Evolutionary conservation across 139 green algal species (phyloP), one percentile per base, ranked within the genome.

Genomic region (Pseudopediastrum boryanum): DNA sequence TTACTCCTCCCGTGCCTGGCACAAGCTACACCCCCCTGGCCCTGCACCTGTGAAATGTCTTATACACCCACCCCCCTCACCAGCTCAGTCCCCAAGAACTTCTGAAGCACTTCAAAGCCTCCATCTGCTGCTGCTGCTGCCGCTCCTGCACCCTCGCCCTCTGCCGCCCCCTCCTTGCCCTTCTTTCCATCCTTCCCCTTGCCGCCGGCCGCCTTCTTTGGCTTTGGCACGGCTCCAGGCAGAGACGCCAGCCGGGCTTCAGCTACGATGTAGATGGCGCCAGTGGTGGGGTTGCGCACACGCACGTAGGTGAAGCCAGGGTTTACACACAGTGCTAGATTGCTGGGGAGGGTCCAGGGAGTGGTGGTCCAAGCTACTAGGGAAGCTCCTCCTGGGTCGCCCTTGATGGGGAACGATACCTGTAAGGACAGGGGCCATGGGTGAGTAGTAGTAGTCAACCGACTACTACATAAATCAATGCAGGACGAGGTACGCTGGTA

Each of bases 321-420:
- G 84, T 99, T 92, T 44, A 99, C 95, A 84, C 97, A 99, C 29
- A 99, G 93, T 21, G 96, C 94, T 46, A 99, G 87, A 86, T 99
- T 99, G 83, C 85, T 94, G 61, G 97, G 97, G 79, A 99, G 89
- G 0, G 97, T 99, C 94, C 96, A 99, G 29, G 97, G 97, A 2
- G 97, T 99, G 78, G 97, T 99, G 23, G 97, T 99, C 97, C 97
- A 99, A 3, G 97, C 97, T 8, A 98, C 87, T 50, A 99, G 66
- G 12, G 81, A 51, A 0, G 94, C 94, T 43, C 85, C 85, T 52
- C 98, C 89, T 2, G 82, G 13, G 75, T 96, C 93, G 38, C 82
- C 85, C 8, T 90, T 82, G 2, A 98, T 59, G 1, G 91, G 90
- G 81, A 98, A 98, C 33, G 84, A 84, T 39, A 96, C 76, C 76